Percentiles rank a stretch among this genome's conserved stretches.
Conservation (phyloP, 1,284 basidiomycete genomes). For the Tylopilus sp. region DNA sequence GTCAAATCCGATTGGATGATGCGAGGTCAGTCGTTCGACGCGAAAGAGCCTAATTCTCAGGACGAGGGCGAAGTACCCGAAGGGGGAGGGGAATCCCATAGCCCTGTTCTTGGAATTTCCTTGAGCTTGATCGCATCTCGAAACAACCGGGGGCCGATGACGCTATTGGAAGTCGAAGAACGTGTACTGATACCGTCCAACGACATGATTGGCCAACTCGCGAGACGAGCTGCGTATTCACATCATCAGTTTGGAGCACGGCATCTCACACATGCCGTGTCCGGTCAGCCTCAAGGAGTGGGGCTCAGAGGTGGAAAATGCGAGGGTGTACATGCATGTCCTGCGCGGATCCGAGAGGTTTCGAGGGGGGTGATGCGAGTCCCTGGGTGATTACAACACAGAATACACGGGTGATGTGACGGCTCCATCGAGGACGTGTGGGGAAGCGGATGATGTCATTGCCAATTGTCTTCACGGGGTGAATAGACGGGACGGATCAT, state of each 20-base stretch:
- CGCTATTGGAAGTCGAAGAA: not conserved
- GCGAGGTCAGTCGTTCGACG: not conserved
- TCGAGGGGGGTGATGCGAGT: too few relatives aligned
- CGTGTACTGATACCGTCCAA: not conserved
- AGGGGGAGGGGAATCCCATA: not conserved
- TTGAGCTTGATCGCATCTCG: too few relatives aligned
- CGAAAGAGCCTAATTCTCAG: not conserved
- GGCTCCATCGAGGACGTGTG: not conserved
- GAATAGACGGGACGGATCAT: conserved; percentile 17
- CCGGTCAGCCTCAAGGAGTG: too few relatives aligned
- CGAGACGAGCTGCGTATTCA: not conserved
- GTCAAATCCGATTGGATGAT: not conserved
- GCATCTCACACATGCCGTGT: too few relatives aligned
- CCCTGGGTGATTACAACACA: conserved; percentile 7
- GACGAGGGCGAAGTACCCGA: not conserved
- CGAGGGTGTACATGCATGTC: too few relatives aligned
- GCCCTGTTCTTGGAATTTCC: not conserved
- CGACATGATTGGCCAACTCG: not conserved
- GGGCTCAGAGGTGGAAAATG: too few relatives aligned
- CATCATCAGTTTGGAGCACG: not conserved
- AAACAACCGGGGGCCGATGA: not conserved
- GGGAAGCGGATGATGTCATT: conserved; percentile 12
- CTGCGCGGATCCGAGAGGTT: too few relatives aligned
- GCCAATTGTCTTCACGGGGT: conserved; percentile 8
- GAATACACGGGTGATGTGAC: not conserved